Percentiles rank a stretch among this genome's conserved stretches.
phyloP scores from a whole-genome alignment of 2,329 filamentous ascomycete genomes.

The Rutstroemia sp. region DNA sequence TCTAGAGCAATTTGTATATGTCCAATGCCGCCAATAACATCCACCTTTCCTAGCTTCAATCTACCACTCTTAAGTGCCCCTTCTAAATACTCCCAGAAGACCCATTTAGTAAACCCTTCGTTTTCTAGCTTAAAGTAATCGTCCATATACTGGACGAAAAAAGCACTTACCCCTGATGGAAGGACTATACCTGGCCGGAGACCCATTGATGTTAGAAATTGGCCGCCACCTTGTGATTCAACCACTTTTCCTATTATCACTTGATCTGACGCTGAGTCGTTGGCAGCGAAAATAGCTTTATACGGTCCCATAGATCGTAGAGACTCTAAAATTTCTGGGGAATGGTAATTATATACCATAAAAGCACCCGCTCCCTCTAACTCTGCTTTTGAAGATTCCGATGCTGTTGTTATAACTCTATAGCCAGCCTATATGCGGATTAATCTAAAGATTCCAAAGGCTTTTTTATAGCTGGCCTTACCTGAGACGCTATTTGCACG shows the following conservation, averaged over 20 bases:
- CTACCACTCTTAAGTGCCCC: background rate
- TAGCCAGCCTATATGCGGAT: too few species aligned
- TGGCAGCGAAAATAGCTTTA: constrained; percentile 5
- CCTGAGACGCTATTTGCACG: too few species aligned
- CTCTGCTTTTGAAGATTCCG: too few species aligned
- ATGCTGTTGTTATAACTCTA: too few species aligned
- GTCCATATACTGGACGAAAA: constrained; percentile 22
- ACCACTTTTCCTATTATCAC: constrained; percentile 3
- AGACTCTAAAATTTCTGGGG: too few species aligned
- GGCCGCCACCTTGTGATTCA: constrained; percentile 5
- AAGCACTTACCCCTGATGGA: constrained; percentile 19
- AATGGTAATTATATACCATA: too few species aligned
- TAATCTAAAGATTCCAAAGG: too few species aligned
- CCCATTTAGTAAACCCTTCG: constrained; percentile 16
- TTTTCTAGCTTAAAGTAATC: constrained; percentile 18
- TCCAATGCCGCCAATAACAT: constrained; percentile 21
- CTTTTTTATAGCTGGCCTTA: too few species aligned
- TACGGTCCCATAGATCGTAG: background rate
- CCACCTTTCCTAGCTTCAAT: constrained; percentile 20
- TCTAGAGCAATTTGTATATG: background rate
- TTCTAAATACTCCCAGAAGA: background rate
- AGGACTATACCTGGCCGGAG: constrained; percentile 3
- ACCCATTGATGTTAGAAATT: constrained; percentile 8
- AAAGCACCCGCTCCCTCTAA: too few species aligned
- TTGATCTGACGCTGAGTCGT: constrained; percentile 8